Evolutionary conservation across 1,284 basidiomycete genomes (phyloP), one percentile per base, ranked within the genome.

Genomic region (Rhodotorula sp.): DNA sequence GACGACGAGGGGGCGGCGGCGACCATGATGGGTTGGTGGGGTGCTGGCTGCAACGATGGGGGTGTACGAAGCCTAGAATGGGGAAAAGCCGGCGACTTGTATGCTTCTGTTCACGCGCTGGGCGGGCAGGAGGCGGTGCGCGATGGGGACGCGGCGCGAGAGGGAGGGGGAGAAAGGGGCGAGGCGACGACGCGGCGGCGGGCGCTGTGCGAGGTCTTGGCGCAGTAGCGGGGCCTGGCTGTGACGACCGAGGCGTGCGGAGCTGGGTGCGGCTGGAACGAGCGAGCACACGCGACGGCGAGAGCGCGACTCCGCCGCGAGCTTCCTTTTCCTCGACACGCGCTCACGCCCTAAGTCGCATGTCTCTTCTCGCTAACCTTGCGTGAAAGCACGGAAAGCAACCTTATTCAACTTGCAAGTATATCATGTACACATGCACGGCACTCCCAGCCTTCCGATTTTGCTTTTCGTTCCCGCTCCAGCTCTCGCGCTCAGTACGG

Each of bases 121-220:
- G 34, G 27, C 25, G 19, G 94, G 90, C 75, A 98, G 76, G 34
- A 82, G 71, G 70, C 77, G 44, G 54, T 50, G 79, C 66, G 44
- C 3, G 32, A 76, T 71, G 39, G 32, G 58, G 50, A 4, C n/a
- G 50, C 13, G 50, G 50, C 50, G 25, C 37, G 36, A 29, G 25
- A 27, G 34, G 60, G 19, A 34, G 46, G 29, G 21, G 25, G 27
- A 22, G 58, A 54, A 46, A 48, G 65, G 51, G 50, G 44, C 44
- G 58, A 41, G 15, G 58, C 36, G 15, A 48, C 58, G 58, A 61
- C 51, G 21, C n/a, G 36, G 50, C 50, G 50, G 50, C 50, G n/a
- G 13, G 50, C n/a, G 50, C 50, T 51, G 50, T 22, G 50, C 50
- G 50, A 51, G 50, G 50, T 51, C 50, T n/a, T 27, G 50, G 8